Percentiles rank a stretch among this genome's conserved stretches.
These are phyloP conservation scores for Pseudogymnoascus sp. DNA, from an alignment of 2,329 filamentous ascomycete genomes.

Conservation along the genomic window DNA sequence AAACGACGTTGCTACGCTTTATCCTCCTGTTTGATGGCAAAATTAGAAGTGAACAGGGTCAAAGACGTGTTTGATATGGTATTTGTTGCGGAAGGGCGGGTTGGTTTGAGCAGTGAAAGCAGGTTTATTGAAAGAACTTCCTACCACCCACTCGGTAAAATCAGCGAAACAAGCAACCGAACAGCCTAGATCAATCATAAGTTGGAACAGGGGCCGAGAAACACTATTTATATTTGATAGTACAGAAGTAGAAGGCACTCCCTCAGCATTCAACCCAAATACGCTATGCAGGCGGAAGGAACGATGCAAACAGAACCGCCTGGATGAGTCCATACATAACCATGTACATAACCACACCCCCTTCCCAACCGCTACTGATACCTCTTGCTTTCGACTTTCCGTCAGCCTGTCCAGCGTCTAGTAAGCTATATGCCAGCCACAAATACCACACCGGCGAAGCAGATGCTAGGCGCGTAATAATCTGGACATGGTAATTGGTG, in stretches of 20 bases:
- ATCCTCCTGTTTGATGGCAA: not conserved
- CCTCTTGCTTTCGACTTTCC: slow-evolving; percentile 20
- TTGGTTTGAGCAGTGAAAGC: not conserved
- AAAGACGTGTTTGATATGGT: not conserved
- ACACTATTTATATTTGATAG: not conserved
- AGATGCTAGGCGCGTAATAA: slow-evolving; percentile 81
- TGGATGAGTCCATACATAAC: slow-evolving; percentile 79
- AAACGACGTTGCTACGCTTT: not conserved
- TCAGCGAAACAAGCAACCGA: not conserved
- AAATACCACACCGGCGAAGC: slow-evolving; percentile 88
- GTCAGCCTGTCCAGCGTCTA: slow-evolving; percentile 19
- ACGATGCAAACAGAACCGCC: slow-evolving; percentile 76
- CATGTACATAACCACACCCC: slow-evolving; percentile 46
- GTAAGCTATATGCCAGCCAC: slow-evolving; percentile 54
- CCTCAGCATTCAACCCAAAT: not conserved
- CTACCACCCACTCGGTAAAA: not conserved
- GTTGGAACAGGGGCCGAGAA: not conserved
- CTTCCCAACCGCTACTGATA: slow-evolving; percentile 17
- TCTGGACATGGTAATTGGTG: slow-evolving; percentile 85
- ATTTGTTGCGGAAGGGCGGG: not conserved
- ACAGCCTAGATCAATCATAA: not conserved
- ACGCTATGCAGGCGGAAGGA: slow-evolving; percentile 75
- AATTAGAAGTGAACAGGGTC: not conserved
- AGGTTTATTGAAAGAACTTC: not conserved
- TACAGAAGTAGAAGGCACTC: not conserved